Conservation (phyloP, 305 asterid genomes). For the Salvia sclarea region DNA sequence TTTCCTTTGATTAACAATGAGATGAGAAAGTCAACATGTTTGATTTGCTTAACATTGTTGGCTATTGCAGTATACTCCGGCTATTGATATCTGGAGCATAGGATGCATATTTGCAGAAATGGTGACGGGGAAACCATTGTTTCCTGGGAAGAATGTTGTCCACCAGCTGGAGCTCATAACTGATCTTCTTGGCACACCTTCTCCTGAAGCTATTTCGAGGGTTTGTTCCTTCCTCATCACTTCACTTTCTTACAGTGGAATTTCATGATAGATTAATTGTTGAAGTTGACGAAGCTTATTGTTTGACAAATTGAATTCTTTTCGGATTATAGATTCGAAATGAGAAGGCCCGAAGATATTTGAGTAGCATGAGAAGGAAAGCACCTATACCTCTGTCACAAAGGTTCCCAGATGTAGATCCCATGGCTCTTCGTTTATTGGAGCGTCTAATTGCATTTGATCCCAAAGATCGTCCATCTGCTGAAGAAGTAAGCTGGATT, state of each 20-base stretch:
- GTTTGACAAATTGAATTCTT: conserved; percentile 8
- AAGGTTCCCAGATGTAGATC: conserved; percentile 74
- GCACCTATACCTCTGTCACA: conserved; percentile 60
- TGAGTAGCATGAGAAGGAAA: conserved; percentile 80
- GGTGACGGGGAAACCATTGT: conserved; percentile 74
- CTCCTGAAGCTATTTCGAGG: conserved; percentile 80
- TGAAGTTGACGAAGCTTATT: not conserved
- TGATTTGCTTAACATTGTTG: conserved; percentile 1
- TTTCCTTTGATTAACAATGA: not conserved
- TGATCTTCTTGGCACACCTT: conserved; percentile 88
- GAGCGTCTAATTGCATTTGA: conserved; percentile 83
- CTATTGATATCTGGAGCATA: conserved; percentile 95
- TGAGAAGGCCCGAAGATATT: conserved; percentile 83
- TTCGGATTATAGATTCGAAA: conserved; percentile 66
- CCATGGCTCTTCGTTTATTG: conserved; percentile 84
- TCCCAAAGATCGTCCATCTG: conserved; percentile 91
- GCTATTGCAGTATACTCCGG: conserved; percentile 88
- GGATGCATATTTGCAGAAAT: conserved; percentile 96
- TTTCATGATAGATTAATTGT: not conserved
- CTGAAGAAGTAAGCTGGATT: conserved; percentile 81
- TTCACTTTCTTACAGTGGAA: not conserved
- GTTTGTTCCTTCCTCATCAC: conserved; percentile 42
- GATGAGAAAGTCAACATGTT: not conserved
- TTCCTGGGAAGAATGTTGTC: conserved; percentile 86
- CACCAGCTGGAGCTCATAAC: conserved; percentile 87